These are phyloP conservation scores for Rhizopus delemar DNA, from an alignment of 371 early-diverging fungal genomes.

Conservation along the genomic window DNA sequence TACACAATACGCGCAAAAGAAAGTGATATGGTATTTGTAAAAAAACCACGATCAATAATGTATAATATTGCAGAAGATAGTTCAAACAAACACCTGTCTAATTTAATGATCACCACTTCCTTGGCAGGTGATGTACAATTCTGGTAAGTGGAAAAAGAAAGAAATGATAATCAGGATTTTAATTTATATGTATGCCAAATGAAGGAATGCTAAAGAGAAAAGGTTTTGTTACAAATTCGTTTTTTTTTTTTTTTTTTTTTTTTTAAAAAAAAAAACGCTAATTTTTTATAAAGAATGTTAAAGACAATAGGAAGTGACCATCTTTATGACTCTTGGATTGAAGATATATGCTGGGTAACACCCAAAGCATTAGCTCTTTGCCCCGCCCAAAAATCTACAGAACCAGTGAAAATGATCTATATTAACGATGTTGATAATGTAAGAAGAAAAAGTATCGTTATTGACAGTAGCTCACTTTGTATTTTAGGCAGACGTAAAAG, in stretches of 20 bases:
- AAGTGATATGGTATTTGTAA: slow-evolving; percentile 4
- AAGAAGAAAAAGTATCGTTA: slow-evolving; percentile 1
- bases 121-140: slow-evolving; percentile 42
- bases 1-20: slow-evolving; percentile 5
- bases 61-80: slow-evolving; percentile 26
- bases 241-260: no score
- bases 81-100: slow-evolving; percentile 11
- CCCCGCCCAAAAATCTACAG: slow-evolving; percentile 13
- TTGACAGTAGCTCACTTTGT: neutral
- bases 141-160: slow-evolving; percentile 24
- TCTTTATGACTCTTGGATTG: slow-evolving; percentile 34
- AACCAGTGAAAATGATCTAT: slow-evolving; percentile 21
- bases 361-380: slow-evolving; percentile 31
- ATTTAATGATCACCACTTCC: slow-evolving; percentile 35
- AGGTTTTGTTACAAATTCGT: slow-evolving; percentile 5
- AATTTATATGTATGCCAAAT: neutral
- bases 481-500: slow-evolving; percentile 23
- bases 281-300: slow-evolving; percentile 16
- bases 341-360: slow-evolving; percentile 40
- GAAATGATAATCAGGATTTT: neutral
- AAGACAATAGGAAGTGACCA: slow-evolving; percentile 26
- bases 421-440: slow-evolving; percentile 14
- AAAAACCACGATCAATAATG: slow-evolving; percentile 38
- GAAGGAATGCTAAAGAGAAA: slow-evolving; percentile 22
- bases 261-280: neutral